Conservation (phyloP, 768 basidiomycete species). For the Pisolithus tinctorius region DNA sequence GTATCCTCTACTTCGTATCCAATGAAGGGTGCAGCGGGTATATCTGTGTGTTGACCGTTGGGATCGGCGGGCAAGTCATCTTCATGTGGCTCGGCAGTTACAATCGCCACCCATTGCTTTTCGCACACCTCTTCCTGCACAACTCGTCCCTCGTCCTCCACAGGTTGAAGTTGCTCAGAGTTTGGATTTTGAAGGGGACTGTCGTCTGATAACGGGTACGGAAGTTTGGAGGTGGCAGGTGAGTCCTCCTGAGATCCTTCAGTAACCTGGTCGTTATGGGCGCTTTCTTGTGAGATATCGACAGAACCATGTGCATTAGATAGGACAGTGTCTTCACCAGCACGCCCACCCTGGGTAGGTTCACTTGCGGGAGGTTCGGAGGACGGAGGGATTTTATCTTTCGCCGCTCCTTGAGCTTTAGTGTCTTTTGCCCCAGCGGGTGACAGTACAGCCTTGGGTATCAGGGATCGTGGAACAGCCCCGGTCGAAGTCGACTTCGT, state of each 20-base stretch:
- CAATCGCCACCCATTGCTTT: slow-evolving; percentile 8
- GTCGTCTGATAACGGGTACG: neutral
- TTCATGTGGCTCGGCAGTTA: slow-evolving; percentile 9
- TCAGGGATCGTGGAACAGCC: slow-evolving; percentile 23
- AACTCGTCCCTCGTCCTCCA: neutral
- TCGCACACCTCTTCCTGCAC: slow-evolving; percentile 6
- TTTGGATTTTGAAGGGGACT: neutral
- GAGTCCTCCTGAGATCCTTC: neutral
- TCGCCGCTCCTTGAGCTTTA: slow-evolving; percentile 14
- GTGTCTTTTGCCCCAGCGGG: slow-evolving; percentile 20
- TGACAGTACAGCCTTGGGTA: slow-evolving; percentile 19
- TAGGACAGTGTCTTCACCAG: slow-evolving; percentile 7
- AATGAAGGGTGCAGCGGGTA: neutral
- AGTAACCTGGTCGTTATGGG: slow-evolving; percentile 8
- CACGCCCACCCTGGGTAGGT: slow-evolving; percentile 22
- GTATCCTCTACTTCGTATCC: slow-evolving; percentile 55
- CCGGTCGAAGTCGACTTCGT: slow-evolving; percentile 25
- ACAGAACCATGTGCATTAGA: slow-evolving; percentile 11
- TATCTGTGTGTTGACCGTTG: slow-evolving; percentile 3
- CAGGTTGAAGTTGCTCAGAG: neutral
- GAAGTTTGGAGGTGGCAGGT: neutral
- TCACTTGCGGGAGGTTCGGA: slow-evolving; percentile 14
- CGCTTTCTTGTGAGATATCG: slow-evolving; percentile 7
- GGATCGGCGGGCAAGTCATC: slow-evolving; percentile 7
- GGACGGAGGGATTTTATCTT: slow-evolving; percentile 13